Conservation (phyloP, 495 filamentous ascomycete species). For the Hypomontagnella monticulosa region DNA sequence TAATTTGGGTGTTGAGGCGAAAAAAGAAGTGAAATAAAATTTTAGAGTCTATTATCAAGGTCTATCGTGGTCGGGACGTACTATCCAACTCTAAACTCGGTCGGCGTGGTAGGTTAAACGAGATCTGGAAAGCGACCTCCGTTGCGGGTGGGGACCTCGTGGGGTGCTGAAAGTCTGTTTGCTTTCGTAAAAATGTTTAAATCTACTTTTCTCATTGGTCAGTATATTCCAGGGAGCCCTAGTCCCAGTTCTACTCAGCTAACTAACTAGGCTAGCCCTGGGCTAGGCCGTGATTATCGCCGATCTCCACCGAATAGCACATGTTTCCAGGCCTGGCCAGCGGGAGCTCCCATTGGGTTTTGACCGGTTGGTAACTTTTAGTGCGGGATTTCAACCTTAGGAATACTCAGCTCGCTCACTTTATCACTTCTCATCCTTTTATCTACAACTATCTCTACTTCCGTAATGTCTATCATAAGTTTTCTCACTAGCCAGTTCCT, state of each 20-base stretch:
- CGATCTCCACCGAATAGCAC: constrained; percentile 30
- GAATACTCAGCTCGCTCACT: background rate
- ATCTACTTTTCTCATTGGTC: constrained; percentile 23
- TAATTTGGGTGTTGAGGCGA: constrained; percentile 2
- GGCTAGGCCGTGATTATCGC: constrained; percentile 30
- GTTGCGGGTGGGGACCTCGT: constrained; percentile 25
- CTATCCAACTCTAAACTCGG: constrained; percentile 7
- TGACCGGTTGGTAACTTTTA: constrained; percentile 17
- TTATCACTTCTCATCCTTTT: background rate
- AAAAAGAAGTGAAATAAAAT: constrained; percentile 8
- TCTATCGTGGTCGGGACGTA: no score
- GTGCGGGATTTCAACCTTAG: constrained; percentile 11
- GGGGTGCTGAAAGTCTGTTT: constrained; percentile 23
- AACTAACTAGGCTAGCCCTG: constrained; percentile 32
- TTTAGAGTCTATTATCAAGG: background rate
- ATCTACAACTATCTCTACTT: background rate
- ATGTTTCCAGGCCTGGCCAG: constrained; percentile 36
- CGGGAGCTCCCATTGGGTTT: constrained; percentile 39
- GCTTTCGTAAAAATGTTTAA: constrained; percentile 26
- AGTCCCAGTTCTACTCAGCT: constrained; percentile 26
- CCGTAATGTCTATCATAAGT: no score
- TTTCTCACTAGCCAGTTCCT: no score
- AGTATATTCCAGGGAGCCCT: background rate
- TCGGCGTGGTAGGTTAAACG: constrained; percentile 31
- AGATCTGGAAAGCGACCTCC: constrained; percentile 38